Evolutionary conservation across 768 basidiomycete genomes (phyloP), one percentile per base, ranked within the genome.

Genomic region (Auriscalpium vulgare): DNA sequence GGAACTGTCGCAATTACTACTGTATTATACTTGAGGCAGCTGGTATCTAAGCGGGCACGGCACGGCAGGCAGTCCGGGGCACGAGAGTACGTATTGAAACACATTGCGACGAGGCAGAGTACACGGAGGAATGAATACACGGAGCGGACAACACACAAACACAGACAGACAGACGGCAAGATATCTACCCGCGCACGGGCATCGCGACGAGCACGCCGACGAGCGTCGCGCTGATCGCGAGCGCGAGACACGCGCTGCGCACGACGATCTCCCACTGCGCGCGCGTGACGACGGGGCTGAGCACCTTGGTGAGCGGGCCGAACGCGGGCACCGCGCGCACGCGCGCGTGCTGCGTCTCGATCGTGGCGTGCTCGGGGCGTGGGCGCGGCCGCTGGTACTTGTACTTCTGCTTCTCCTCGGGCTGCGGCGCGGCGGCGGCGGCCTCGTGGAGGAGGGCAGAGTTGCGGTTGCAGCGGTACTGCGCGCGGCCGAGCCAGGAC

Each of bases 201-300:
- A 73, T 59, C 0, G 72, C 75, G 2, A 69, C 54, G 54, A 79
- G 37, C 11, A 53, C 61, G 13, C 64, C 74, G 10, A 71, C 56
- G 10, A 74, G 53, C 4, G 61, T 48, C 2, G 66, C 58, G 16
- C 71, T 66, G 1, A 72, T 53, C 13, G 84, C 29, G 21, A 80
- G 69, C 0, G 80, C 81, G 10, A 82, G 61, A 0, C 72, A 34
- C 46, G 73, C 75, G 2, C 84, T 84, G 38, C 86, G 74, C 29
- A 87, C 72, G 35, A 91, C 86, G 34, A 91, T 85, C 69, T 91
- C 88, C 90, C 89, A 91, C 62, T 92, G 90, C 3, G 82, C 87
- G n/a, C 90, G 77, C 51, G 80, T 77, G 51, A 91, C 81, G 55
- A 85, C 75, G 14, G 87, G 83, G 57, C 79, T 87, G 50, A 87